Evolutionary conservation across 1,284 basidiomycete genomes (phyloP).

Genomic region (Microbotryomycetes sp.): DNA sequence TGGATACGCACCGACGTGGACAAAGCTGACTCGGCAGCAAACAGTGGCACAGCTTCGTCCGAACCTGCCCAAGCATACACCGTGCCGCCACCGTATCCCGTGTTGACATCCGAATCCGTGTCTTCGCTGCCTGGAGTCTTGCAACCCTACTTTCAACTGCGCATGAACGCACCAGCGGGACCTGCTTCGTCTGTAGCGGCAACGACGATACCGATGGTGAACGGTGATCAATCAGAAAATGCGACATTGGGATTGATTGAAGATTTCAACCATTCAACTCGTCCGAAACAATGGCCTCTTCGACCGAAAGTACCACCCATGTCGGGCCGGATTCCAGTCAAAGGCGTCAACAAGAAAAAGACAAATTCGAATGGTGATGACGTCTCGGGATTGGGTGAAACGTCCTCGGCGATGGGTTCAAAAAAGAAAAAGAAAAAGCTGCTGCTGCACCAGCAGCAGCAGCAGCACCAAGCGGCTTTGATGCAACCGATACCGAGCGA

Average conservation of each 20-base stretch:
- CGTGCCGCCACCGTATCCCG: slow-evolving; percentile 69
- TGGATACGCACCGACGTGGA: slow-evolving; percentile 1
- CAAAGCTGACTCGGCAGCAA: too few relatives aligned
- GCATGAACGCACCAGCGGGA: slow-evolving; percentile 15
- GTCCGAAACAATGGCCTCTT: slow-evolving; percentile 1
- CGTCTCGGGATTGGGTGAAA: not conserved
- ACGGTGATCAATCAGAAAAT: slow-evolving; percentile 7
- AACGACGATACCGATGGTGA: slow-evolving; percentile 9
- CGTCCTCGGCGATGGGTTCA: slow-evolving; percentile 2
- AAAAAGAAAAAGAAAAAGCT: slow-evolving; percentile 1
- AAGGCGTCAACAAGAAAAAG: slow-evolving; percentile 10
- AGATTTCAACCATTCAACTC: not conserved
- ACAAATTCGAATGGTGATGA: slow-evolving; percentile 5
- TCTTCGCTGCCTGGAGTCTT: slow-evolving; percentile 78
- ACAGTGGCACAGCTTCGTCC: slow-evolving; percentile 21
- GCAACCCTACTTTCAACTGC: slow-evolving; percentile 54
- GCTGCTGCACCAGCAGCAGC: not conserved
- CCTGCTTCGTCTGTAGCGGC: slow-evolving; percentile 11
- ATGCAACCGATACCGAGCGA: too few relatives aligned
- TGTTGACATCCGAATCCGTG: slow-evolving; percentile 57
- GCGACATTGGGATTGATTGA: not conserved
- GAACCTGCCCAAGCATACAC: slow-evolving; percentile 49
- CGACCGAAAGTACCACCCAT: slow-evolving; percentile 20
- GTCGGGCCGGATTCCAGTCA: slow-evolving; percentile 20
- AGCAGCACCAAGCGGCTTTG: too few relatives aligned